Conservation (phyloP, 2,329 filamentous ascomycete genomes). For the Clonostachys rosea region DNA sequence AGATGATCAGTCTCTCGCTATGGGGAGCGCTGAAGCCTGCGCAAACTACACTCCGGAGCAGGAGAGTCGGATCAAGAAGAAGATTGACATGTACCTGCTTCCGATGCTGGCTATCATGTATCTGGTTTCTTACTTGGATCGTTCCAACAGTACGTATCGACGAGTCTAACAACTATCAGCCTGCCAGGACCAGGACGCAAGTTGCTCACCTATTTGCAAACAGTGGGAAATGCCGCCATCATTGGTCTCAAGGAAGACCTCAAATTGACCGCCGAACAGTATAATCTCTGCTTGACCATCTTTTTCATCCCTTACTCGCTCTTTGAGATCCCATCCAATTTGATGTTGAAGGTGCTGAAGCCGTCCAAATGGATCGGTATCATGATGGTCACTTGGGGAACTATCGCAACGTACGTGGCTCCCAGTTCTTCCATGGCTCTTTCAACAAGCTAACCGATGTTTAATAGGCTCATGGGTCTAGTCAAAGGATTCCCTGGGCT, state of each 20-base stretch:
- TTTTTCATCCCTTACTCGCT: slow-evolving; percentile 60
- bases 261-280: slow-evolving; percentile 41
- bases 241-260: slow-evolving; percentile 75
- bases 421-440: slow-evolving; percentile 56
- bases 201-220: background rate
- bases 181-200: background rate
- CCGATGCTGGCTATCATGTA: slow-evolving; percentile 1
- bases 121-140: slow-evolving; percentile 1
- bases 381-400: slow-evolving; percentile 4
- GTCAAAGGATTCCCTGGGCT: slow-evolving; percentile 1
- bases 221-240: slow-evolving; percentile 61
- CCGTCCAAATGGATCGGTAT: slow-evolving; percentile 6
- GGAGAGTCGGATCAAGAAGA: background rate
- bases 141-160: background rate
- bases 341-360: slow-evolving; percentile 14
- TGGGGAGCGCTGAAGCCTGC: no score
- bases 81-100: background rate
- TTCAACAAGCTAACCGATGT: background rate
- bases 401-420: background rate
- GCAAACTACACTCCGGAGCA: background rate
- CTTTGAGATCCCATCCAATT: slow-evolving; percentile 24
- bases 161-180: background rate
- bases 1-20: no score
- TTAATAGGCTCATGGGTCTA: background rate
- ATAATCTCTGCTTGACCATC: slow-evolving; percentile 13